Base-by-base conservation (phyloP, 345 rosid genomes). In the Salix viminalis region DNA sequence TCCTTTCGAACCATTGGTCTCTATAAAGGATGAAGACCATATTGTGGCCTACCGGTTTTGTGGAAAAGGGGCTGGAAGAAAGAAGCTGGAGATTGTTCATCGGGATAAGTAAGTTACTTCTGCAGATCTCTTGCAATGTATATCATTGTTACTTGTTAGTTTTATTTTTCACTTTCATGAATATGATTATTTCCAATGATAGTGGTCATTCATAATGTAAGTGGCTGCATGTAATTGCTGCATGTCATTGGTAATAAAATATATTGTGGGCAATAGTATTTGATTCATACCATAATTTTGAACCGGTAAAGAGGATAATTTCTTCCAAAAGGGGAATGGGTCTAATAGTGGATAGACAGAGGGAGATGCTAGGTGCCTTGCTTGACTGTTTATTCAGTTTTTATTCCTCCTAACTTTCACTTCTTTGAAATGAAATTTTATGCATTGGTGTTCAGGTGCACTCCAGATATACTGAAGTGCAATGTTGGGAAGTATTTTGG, bases 31-130 rank as follows among this genome's bases (percentile, higher is more conserved):
- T 75, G 94, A 85, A 73, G 99, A 95, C 71, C 88, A 67, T 77
- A 81, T 95, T 71, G 99, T 91, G 72, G 99, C 99, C 39, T 95
- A 90, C 79, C 87, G 94, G 65, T 81, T 93, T 75, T 83, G 85
- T 36, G 87, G 82, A n/a, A 88, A 86, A 77, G 87, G 77, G 79
- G 62, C 77, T 13, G 94, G 96, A 37, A 90, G 88, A 86, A 86
- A 71, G 78, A 95, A 77, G 80, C 82, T 95, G 64, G 93, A 89
- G 86, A 80, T 95, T 58, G 79, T 85, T 74, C 91, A 89, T 77
- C 86, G 86, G 42, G 89, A 84, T 73, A 88, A 82, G 99, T 95
- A 73, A 84, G 88, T 44, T 77, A 19, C 77, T 75, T 75, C 70
- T 68, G 60, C 81, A n/a, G 48, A 73, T 23, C 19, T 76, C 69